Base-by-base conservation (phyloP, 1,284 basidiomycete species). In the Cerioporus squamosus region DNA sequence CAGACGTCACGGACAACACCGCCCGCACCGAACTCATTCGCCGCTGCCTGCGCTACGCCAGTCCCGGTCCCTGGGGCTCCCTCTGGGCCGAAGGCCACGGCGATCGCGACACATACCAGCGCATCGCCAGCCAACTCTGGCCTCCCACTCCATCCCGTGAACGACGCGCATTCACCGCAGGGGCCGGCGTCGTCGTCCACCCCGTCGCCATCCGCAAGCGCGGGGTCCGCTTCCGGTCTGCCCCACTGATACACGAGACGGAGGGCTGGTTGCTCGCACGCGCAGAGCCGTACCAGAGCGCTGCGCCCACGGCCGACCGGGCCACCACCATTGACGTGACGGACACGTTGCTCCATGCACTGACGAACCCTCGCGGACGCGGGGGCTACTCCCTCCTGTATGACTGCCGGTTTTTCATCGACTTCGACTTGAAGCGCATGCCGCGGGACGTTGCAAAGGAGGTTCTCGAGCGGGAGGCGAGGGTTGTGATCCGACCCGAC, bases 31-130 rank as follows among this genome's bases (percentile, higher is more conserved):
- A 81, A 2, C 69, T 91, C 23, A 70, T 90, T 52, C 77, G 85
- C 23, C 86, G 88, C 23, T 79, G 87, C 46, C 73, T 90, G 31
- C 88, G 90, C 14, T 88, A 84, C 66, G 74, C 85, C 43, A 92
- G 90, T 2, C 85, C 84, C 45, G 77, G 81, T 36, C 87, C 89
- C 3, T 93, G 91, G 91, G 91, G 91, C 4, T 84, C 85, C 44
- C 63, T 80, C 20, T 77, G 75, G 17, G 82, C 90, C 5, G 85
- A 91, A 66, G 82, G 78, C 2, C 73, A 80, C 55, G 80, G 88
- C 36, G 79, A 82, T 7, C 68, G 66, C 45, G 60, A 57, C 6
- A 79, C 78, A 49, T 68, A 88, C 22, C 61, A 74, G 2, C 77
- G 76, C 39, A 83, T 91, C 57, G 68, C 80, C 29, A 54, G 70